phyloP scores from a whole-genome alignment of 75 land plant species.

The Adiantum capillusveneris region DNA sequence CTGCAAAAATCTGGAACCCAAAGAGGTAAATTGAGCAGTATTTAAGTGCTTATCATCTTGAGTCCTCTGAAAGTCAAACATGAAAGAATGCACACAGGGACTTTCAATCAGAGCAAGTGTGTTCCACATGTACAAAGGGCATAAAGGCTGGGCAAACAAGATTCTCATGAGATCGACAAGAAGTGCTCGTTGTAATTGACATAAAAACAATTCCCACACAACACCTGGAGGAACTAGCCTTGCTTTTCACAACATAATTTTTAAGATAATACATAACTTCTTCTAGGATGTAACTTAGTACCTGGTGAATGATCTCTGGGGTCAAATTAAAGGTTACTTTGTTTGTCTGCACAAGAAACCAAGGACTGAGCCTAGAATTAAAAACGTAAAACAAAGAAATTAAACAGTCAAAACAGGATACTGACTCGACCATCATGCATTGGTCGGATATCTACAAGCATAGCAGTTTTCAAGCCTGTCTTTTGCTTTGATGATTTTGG shows the following conservation, averaged over 20 bases:
- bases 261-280: no score
- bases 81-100: no score
- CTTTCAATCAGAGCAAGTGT: no score
- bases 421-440: slow-evolving; percentile 81
- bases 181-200: no score
- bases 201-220: no score
- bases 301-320: slow-evolving; percentile 95
- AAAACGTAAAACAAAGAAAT: neutral
- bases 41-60: no score
- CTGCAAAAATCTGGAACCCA: slow-evolving; percentile 74
- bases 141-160: no score
- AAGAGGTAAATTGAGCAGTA: neutral
- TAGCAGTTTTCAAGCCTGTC: slow-evolving; percentile 74
- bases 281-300: slow-evolving; percentile 12
- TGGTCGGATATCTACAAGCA: slow-evolving; percentile 79
- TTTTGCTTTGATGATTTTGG: slow-evolving; percentile 46
- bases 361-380: neutral
- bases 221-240: no score
- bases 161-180: no score
- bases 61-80: no score
- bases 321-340: slow-evolving; percentile 91
- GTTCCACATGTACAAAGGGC: no score
- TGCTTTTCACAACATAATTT: no score
- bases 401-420: neutral
- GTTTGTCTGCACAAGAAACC: slow-evolving; percentile 50